Percentiles rank a stretch among this genome's conserved stretches.
Conservation (phyloP, 768 basidiomycete species). For the Tephrocybe sp. region DNA sequence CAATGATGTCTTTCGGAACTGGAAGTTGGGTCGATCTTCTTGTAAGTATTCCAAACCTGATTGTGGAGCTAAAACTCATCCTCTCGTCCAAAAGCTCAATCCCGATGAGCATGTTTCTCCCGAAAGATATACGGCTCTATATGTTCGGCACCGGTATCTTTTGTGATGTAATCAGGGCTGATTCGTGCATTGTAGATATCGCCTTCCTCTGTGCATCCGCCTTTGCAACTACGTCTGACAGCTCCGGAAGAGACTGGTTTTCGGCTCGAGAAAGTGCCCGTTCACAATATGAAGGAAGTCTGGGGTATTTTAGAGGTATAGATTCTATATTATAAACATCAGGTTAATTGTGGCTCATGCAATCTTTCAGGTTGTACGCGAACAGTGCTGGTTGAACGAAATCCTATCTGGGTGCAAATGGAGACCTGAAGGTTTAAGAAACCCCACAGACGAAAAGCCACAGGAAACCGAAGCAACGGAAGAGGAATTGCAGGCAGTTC, state of each 20-base stretch:
- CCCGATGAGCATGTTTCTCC: conserved; percentile 44
- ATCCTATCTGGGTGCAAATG: conserved; percentile 61
- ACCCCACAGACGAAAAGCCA: conserved; percentile 23
- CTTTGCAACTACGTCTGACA: conserved; percentile 63
- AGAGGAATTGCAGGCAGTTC: conserved; percentile 62
- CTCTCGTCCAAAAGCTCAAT: conserved; percentile 52
- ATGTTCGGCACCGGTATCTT: conserved; percentile 46
- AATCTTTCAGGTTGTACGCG: conserved; percentile 62
- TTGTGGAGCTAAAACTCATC: conserved; percentile 3
- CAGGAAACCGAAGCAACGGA: conserved; percentile 42
- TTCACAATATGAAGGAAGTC: conserved; percentile 70
- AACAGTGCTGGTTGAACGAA: conserved; percentile 86
- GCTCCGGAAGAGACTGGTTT: conserved; percentile 79
- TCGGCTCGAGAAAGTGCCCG: conserved; percentile 66
- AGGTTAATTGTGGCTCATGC: neutral
- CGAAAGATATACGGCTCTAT: conserved; percentile 66
- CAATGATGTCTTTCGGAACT: conserved; percentile 46
- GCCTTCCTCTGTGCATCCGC: conserved; percentile 66
- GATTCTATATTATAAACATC: neutral
- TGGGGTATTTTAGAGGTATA: conserved; percentile 74
- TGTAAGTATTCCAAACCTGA: conserved; percentile 33
- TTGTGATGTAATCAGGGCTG: neutral
- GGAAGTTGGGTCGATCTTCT: conserved; percentile 69
- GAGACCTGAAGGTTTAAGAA: conserved; percentile 50
- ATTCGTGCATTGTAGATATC: conserved; percentile 46